Evolutionary conservation across 2,329 filamentous ascomycete species (phyloP), one percentile per base, ranked within the genome.

Genomic region (Calonectria montana): DNA sequence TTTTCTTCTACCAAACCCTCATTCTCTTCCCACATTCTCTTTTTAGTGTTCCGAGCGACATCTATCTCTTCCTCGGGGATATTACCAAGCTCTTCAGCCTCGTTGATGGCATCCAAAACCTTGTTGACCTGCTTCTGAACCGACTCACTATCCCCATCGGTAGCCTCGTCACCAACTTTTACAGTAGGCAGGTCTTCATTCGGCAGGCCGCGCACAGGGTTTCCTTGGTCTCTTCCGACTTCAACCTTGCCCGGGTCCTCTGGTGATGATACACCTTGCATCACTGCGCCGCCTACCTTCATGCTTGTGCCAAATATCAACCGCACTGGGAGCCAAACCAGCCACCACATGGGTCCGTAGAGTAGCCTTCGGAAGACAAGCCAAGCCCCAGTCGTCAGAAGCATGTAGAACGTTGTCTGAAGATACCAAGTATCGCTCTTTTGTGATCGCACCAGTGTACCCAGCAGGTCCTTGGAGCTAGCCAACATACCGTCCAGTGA

Each of bases 391-490:
- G 95, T 98, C 7, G 86, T 90, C 25, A 93, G 80, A 18, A 98
- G 89, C 77, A 98, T 88, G 81, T 96, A 97, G 76, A 98, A 92
- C 2, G 96, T 91, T 43, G 94, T 97, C 84, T 97, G 94, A 39
- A 99, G 89, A 82, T 99, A 99, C 97, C 97, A 99, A 2, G 96
- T 98, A 81, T 99, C 97, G 75, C 93, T 97, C 88, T 99, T 99
- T 81, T 97, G 95, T 74, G 94, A 97, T 73, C 91, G 91, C 57
- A 98, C 86, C 55, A 99, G 87, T 21, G 94, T 94, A 8, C 91
- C 91, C 9, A 98, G 90, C 21, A 99, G 87, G 67, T 92, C 92
- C 75, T 91, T 90, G 55, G 94, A 96, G 69, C 90, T 93, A 3
- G 90, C 88, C 43, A 99, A 88, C 80, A 98, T 89, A 15, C 90